phyloP scores from a whole-genome alignment of 805 yeast genomes.

The Kluyveromyces aestuarii region DNA sequence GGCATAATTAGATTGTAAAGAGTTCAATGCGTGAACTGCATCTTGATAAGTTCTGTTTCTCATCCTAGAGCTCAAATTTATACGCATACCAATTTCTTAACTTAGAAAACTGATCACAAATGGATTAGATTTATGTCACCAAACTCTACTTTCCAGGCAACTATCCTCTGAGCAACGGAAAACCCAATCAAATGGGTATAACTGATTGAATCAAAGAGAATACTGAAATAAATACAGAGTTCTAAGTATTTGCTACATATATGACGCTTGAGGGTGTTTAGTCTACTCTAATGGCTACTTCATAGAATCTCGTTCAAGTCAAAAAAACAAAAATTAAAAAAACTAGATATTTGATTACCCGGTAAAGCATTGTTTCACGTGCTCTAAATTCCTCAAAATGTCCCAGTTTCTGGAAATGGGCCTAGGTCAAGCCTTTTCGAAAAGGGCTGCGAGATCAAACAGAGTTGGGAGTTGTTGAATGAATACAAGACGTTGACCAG shows the following conservation, averaged over 20 bases:
- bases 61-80: slow-evolving; percentile 11
- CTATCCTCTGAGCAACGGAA: too few relatives aligned
- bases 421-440: background rate
- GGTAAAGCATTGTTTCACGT: background rate
- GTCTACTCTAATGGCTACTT: too few relatives aligned
- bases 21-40: slow-evolving; percentile 77
- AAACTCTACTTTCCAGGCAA: too few relatives aligned
- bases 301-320: background rate
- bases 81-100: background rate
- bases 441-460: background rate
- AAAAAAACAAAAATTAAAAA: too few relatives aligned
- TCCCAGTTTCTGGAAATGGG: background rate
- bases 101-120: background rate
- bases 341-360: background rate
- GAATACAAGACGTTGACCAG: background rate
- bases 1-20: slow-evolving; percentile 85
- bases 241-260: too few relatives aligned
- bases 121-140: too few relatives aligned
- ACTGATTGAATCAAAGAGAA: too few relatives aligned
- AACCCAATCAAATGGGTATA: too few relatives aligned
- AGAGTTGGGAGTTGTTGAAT: background rate
- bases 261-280: background rate
- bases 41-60: slow-evolving; percentile 37
- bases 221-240: too few relatives aligned
- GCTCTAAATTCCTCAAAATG: background rate